Evolutionary conservation across 108 stramenopile genomes (phyloP).

Genomic region (Cyclotella sp.): DNA sequence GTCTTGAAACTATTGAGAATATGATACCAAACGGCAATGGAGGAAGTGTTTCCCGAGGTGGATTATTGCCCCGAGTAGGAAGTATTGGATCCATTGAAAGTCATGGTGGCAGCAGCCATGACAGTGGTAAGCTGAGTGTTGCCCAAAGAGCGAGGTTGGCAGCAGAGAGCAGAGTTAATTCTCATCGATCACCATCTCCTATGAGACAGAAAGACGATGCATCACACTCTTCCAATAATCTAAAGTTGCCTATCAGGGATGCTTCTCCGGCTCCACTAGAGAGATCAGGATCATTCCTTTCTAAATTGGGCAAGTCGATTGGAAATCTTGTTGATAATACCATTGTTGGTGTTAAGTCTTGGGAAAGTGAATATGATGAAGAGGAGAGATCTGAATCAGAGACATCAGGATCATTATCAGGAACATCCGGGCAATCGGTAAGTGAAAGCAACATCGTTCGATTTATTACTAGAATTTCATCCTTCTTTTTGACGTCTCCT

Average conservation of each 20-base stretch:
- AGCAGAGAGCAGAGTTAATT: slow-evolving; percentile 67
- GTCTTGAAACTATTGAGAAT: slow-evolving; percentile 50
- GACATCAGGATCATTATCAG: slow-evolving; percentile 9
- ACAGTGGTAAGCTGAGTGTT: slow-evolving; percentile 58
- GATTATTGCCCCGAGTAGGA: background rate
- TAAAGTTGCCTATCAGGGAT: background rate
- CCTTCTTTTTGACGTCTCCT: background rate
- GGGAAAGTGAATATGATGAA: slow-evolving; percentile 35
- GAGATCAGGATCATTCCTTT: slow-evolving; percentile 38
- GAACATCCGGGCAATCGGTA: background rate
- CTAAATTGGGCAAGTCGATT: slow-evolving; percentile 46
- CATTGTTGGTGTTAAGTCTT: slow-evolving; percentile 42
- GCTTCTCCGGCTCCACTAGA: slow-evolving; percentile 18
- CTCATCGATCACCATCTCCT: slow-evolving; percentile 40
- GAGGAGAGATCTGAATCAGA: slow-evolving; percentile 52
- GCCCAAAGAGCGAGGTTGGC: slow-evolving; percentile 77
- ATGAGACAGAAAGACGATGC: slow-evolving; percentile 10
- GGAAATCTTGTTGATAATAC: slow-evolving; percentile 55
- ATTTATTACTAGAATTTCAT: background rate
- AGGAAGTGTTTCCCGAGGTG: slow-evolving; percentile 2
- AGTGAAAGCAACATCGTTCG: too few relatives aligned
- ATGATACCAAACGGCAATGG: slow-evolving; percentile 29
- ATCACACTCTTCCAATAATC: background rate
- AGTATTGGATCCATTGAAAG: slow-evolving; percentile 21
- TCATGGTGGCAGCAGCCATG: slow-evolving; percentile 24